A percentile compares a stretch with the other conserved stretches of the same genome.
These are phyloP conservation scores for Linderina pennispora DNA, from an alignment of 192 early-diverging fungal species.

Conservation along the genomic window DNA sequence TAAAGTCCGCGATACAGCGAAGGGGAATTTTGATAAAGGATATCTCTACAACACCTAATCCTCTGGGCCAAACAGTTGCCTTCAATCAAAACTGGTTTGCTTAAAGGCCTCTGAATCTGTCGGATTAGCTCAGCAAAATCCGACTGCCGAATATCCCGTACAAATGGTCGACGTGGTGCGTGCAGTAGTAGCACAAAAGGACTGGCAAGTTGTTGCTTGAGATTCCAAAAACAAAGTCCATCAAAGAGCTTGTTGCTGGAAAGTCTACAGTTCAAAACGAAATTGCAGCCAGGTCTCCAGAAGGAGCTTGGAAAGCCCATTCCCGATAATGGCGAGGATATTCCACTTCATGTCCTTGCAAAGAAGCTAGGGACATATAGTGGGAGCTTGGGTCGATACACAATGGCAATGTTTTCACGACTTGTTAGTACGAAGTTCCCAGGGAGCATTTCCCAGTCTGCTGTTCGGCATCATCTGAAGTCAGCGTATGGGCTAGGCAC, in stretches of 20 bases:
- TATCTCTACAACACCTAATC: too few relatives aligned
- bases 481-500: slow-evolving; percentile 72
- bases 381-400: slow-evolving; percentile 77
- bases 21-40: too few relatives aligned
- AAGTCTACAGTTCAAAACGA: slow-evolving; percentile 97
- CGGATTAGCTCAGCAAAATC: too few relatives aligned
- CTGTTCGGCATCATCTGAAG: slow-evolving; percentile 63
- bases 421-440: slow-evolving; percentile 88
- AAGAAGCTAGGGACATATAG: slow-evolving; percentile 52
- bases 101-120: too few relatives aligned
- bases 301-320: slow-evolving; percentile 83
- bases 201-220: too few relatives aligned
- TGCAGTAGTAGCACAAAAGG: too few relatives aligned
- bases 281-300: slow-evolving; percentile 87
- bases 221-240: neutral
- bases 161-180: too few relatives aligned
- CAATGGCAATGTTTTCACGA: slow-evolving; percentile 65
- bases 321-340: slow-evolving; percentile 89
- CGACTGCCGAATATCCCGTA: too few relatives aligned
- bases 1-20: too few relatives aligned
- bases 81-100: too few relatives aligned
- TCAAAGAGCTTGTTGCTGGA: slow-evolving; percentile 58
- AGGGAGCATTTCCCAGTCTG: slow-evolving; percentile 76
- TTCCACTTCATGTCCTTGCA: slow-evolving; percentile 75
- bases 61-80: too few relatives aligned